phyloP scores from a whole-genome alignment of 208 protist genomes.

The Crithidia expoeki region DNA sequence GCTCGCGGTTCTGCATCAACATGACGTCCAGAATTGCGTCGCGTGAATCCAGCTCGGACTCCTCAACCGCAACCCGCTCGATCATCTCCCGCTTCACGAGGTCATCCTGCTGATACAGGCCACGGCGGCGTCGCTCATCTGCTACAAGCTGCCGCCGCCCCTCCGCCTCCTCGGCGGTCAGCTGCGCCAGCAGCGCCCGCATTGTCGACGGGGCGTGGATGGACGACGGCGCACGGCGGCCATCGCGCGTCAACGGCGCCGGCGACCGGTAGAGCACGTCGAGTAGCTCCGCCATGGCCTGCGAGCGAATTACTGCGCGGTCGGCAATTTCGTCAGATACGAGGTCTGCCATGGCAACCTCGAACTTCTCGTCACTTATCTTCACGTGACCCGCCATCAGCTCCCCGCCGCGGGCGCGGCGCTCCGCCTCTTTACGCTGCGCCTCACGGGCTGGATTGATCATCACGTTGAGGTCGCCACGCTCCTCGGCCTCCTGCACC shows the following conservation, averaged over 20 bases:
- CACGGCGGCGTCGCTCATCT: constrained; percentile 60
- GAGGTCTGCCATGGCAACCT: constrained; percentile 45
- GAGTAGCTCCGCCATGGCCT: constrained; percentile 65
- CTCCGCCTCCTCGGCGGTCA: constrained; percentile 52
- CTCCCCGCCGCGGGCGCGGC: constrained; percentile 30
- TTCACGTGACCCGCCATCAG: constrained; percentile 8
- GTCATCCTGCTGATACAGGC: constrained; percentile 59
- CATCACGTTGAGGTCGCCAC: constrained; percentile 47
- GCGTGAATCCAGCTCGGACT: constrained; percentile 52
- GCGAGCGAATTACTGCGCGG: constrained; percentile 52
- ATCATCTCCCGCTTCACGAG: constrained; percentile 47
- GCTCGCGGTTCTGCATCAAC: constrained; percentile 52
- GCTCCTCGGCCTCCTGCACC: constrained; percentile 46
- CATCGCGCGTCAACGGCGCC: constrained; percentile 2
- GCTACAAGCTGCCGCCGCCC: constrained; percentile 47
- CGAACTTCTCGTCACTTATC: constrained; percentile 4
- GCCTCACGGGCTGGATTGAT: constrained; percentile 44
- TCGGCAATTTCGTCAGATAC: constrained; percentile 55
- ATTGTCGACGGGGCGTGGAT: constrained; percentile 30
- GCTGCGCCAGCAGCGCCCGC: constrained; percentile 33
- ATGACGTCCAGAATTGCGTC: constrained; percentile 57
- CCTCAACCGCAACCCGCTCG: constrained; percentile 51
- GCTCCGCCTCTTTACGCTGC: constrained; percentile 31
- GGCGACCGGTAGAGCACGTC: constrained; percentile 45
- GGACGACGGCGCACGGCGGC: constrained; percentile 25